Evolutionary conservation across 2,329 filamentous ascomycete species (phyloP).

Genomic region (Diaporthe amygdali): DNA sequence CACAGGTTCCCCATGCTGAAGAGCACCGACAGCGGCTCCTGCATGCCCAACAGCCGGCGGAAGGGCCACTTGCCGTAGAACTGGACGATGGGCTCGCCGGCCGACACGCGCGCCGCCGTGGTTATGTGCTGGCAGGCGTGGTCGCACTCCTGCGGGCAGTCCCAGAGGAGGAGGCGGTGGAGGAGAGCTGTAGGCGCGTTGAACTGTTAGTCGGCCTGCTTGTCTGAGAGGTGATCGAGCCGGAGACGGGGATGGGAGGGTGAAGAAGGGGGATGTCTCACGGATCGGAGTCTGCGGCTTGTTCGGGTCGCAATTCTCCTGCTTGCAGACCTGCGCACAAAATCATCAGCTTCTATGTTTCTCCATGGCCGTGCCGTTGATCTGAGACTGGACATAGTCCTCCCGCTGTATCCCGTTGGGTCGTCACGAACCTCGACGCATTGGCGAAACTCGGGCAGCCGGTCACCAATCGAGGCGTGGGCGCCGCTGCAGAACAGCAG

Average conservation of each 20-base stretch:
- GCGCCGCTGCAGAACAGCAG: constrained; percentile 49
- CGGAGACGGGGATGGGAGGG: constrained; percentile 10
- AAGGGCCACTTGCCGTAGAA: constrained; percentile 99
- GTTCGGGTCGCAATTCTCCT: constrained; percentile 77
- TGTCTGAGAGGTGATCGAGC: background rate
- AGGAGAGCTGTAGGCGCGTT: constrained; percentile 68
- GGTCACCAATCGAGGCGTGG: constrained; percentile 81
- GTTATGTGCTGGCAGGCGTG: constrained; percentile 96
- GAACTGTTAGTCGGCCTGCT: background rate
- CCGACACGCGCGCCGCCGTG: constrained; percentile 72
- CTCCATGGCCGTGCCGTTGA: background rate
- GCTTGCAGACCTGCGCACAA: constrained; percentile 71
- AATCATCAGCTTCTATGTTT: background rate
- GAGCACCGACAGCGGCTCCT: constrained; percentile 91
- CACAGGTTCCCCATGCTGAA: constrained; percentile 92
- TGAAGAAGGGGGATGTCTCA: constrained; percentile 51
- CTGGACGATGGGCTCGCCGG: constrained; percentile 76
- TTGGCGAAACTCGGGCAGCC: constrained; percentile 82
- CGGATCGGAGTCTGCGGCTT: constrained; percentile 68
- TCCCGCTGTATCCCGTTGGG: background rate
- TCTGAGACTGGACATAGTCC: background rate
- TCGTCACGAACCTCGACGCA: constrained; percentile 75
- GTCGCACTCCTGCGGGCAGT: constrained; percentile 93
- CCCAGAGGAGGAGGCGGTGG: constrained; percentile 89
- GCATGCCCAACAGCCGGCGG: constrained; percentile 85